Evolutionary conservation across 139 green algal genomes (phyloP), one percentile per base, ranked within the genome.

Genomic region (Eudorina sp.): DNA sequence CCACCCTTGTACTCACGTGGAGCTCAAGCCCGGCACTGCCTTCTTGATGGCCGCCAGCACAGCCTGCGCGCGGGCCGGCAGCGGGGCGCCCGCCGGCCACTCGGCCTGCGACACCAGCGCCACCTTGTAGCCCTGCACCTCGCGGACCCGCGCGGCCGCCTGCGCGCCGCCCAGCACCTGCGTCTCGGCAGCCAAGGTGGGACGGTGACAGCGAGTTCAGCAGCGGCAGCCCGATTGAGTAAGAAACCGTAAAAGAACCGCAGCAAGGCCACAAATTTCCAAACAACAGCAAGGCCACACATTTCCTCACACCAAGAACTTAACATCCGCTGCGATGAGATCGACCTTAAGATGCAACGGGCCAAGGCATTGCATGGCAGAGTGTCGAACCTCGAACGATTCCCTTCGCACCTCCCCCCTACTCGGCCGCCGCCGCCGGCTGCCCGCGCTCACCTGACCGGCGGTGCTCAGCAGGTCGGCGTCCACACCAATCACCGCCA

Each of bases 21-120:
- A 36, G 40, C 31, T 58, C 64, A 45, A 46, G 40, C n/a, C 60
- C 11, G 85, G 89, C 43, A 88, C 85, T 3, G 84, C 77, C 31
- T 83, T 64, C 83, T 92, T 92, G 64, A 95, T 72, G n/a, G 89
- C 88, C 13, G 76, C 77, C 75, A 95, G 90, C n/a, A 93, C 68
- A 29, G 73, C 87, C 41, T 83, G 84, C 27, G 92, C 92, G 73
- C 89, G 90, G n/a, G 75, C 74, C 25, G 81, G 85, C 38, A 74
- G 70, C 27, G 81, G 64, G 21, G 90, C 88, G 3, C 53, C 48
- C 23, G 84, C 27, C 27, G 70, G 70, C 19, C 58, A 87, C n/a
- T 66, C 88, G 19, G 87, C 79, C 18, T 51, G 38, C 19, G 86
- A 31, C 31, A 93, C 72, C 38, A 88, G 40, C 46, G 88, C 90